phyloP scores from a whole-genome alignment of 768 basidiomycete species.

The Boletus rex-veris region DNA sequence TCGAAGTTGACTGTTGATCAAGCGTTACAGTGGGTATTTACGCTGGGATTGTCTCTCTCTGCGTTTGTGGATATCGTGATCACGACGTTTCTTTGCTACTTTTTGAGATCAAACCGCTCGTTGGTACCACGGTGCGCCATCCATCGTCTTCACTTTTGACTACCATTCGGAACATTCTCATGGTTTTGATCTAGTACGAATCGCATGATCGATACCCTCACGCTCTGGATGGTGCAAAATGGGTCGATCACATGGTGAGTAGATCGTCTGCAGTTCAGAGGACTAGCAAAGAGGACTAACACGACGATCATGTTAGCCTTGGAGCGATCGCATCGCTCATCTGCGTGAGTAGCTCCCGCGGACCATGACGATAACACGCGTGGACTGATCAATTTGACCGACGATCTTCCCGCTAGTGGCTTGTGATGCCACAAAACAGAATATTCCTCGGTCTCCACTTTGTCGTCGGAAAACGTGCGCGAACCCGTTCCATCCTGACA shows the following conservation, averaged over 20 bases:
- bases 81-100: constrained; percentile 40
- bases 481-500: neutral
- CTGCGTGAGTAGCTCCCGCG: constrained; percentile 11
- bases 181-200: constrained; percentile 10
- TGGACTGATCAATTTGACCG: neutral
- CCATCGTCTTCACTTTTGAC: neutral
- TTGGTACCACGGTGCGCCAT: constrained; percentile 32
- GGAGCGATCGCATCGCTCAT: constrained; percentile 15
- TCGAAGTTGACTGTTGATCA: neutral
- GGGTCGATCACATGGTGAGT: constrained; percentile 24
- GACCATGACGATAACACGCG: neutral
- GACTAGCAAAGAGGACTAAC: neutral
- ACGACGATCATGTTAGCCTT: constrained; percentile 1
- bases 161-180: neutral
- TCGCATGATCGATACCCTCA: constrained; percentile 18
- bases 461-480: constrained; percentile 22
- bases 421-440: constrained; percentile 21
- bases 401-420: constrained; percentile 10
- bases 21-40: constrained; percentile 41
- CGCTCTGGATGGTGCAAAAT: constrained; percentile 21
- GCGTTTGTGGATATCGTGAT: constrained; percentile 45
- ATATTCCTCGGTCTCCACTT: constrained; percentile 26
- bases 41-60: constrained; percentile 44
- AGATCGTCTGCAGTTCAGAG: neutral
- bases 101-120: constrained; percentile 39